These are phyloP conservation scores for Leccinum disarticulatum DNA, from an alignment of 768 basidiomycete genomes.

Conservation along the genomic window DNA sequence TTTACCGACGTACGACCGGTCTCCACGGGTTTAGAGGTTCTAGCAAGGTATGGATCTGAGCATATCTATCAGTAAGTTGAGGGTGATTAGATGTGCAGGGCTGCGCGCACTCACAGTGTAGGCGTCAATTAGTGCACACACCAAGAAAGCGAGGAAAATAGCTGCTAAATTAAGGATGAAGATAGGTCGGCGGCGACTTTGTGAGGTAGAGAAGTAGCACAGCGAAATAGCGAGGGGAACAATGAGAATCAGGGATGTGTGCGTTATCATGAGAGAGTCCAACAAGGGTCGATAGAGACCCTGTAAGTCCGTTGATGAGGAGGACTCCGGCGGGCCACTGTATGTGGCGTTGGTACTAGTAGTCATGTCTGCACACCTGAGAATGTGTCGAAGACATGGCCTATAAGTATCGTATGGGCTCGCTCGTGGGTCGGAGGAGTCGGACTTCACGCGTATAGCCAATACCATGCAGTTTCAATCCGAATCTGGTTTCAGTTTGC, in stretches of 20 bases:
- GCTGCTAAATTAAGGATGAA: conserved; percentile 19
- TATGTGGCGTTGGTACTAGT: background rate
- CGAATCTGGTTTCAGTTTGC: background rate
- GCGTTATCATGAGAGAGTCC: conserved; percentile 23
- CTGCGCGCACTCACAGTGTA: conserved; percentile 5
- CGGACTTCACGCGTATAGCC: background rate
- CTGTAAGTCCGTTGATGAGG: background rate
- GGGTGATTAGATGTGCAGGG: background rate
- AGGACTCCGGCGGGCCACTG: background rate
- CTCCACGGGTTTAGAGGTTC: conserved; percentile 18
- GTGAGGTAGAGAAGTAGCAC: conserved; percentile 24
- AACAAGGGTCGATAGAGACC: conserved; percentile 11
- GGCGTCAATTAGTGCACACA: conserved; percentile 13
- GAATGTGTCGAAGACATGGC: background rate
- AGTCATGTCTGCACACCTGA: conserved; percentile 6
- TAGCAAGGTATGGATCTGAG: conserved; percentile 25
- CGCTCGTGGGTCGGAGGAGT: background rate
- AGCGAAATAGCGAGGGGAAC: conserved; percentile 19
- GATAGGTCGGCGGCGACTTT: conserved; percentile 18
- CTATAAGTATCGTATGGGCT: conserved; percentile 1
- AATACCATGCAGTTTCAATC: background rate
- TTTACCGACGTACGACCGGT: conserved; percentile 1
- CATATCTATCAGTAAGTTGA: background rate
- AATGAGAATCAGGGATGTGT: conserved; percentile 21
- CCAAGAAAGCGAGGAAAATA: conserved; percentile 13